Percentiles rank a stretch among this genome's conserved stretches.
These are phyloP conservation scores for Tremella yokohamensis DNA, from an alignment of 768 basidiomycete genomes.

Conservation along the genomic window DNA sequence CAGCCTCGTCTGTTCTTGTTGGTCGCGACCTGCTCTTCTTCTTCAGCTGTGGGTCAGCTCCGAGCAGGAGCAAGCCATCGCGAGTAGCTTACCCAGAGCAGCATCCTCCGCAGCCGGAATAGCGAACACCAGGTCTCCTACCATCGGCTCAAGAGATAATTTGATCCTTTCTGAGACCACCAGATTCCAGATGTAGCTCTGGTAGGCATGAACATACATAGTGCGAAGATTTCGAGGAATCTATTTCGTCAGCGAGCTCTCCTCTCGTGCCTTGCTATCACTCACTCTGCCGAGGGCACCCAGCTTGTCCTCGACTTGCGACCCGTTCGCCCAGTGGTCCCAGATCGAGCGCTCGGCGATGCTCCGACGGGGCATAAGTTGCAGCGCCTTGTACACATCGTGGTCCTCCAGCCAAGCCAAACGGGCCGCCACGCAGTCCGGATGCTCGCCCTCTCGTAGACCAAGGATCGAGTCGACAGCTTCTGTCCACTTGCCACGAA, in stretches of 20 bases:
- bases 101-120: neutral
- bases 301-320: slow-evolving; percentile 66
- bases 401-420: slow-evolving; percentile 82
- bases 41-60: neutral
- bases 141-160: slow-evolving; percentile 66
- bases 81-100: neutral
- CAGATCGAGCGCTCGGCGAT: slow-evolving; percentile 90
- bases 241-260: slow-evolving; percentile 53
- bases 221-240: slow-evolving; percentile 90
- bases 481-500: slow-evolving; percentile 83
- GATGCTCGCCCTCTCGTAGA: slow-evolving; percentile 83
- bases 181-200: slow-evolving; percentile 97
- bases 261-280: slow-evolving; percentile 5
- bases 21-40: neutral
- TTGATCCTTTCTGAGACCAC: slow-evolving; percentile 91
- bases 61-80: neutral
- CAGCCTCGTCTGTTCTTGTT: slow-evolving; percentile 30
- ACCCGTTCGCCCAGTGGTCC: slow-evolving; percentile 75
- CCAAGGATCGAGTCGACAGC: slow-evolving; percentile 79
- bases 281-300: slow-evolving; percentile 77
- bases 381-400: slow-evolving; percentile 74
- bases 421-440: slow-evolving; percentile 77
- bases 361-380: slow-evolving; percentile 80
- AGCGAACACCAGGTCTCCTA: slow-evolving; percentile 88
- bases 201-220: slow-evolving; percentile 98